Evolutionary conservation across 768 basidiomycete species (phyloP).

Genomic region (Mrakia gelida): DNA sequence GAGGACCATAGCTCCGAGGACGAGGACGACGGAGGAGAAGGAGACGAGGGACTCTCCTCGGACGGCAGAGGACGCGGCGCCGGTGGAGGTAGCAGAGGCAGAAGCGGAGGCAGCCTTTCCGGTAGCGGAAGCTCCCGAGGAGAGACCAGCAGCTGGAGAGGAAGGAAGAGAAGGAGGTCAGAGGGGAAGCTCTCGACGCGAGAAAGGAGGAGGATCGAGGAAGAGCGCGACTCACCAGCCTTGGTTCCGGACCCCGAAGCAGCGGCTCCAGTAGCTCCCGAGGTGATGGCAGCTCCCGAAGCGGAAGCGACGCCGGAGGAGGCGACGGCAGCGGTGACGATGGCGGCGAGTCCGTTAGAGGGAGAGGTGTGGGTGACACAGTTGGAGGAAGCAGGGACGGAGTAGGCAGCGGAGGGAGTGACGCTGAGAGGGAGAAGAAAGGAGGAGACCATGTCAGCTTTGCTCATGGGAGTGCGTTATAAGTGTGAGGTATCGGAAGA

Average conservation of each 20-base stretch:
- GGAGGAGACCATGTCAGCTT: too few relatives aligned
- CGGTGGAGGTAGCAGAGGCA: background rate
- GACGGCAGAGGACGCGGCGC: background rate
- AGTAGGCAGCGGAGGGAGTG: conserved; percentile 42
- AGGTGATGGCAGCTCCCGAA: background rate
- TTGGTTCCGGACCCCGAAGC: conserved; percentile 7
- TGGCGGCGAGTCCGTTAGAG: conserved; percentile 36
- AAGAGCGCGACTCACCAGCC: background rate
- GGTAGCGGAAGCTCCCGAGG: background rate
- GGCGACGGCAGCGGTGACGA: conserved; percentile 19
- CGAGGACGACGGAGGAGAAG: background rate
- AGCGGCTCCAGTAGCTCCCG: conserved; percentile 1
- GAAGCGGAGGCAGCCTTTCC: background rate
- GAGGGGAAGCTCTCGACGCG: background rate
- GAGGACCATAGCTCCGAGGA: conserved; percentile 17
- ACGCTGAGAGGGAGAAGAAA: conserved; percentile 34
- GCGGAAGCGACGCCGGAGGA: background rate
- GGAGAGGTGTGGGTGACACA: conserved; percentile 44
- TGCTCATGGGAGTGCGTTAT: background rate
- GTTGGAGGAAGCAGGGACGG: conserved; percentile 34
- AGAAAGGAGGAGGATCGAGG: background rate
- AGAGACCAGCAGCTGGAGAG: background rate
- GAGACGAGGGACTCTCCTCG: conserved; percentile 4
- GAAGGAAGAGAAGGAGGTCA: background rate
- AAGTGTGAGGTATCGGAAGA: background rate